Percentiles rank a stretch among this genome's conserved stretches.
These are phyloP conservation scores for Hemisphaericaspora nanyangensis DNA, from an alignment of 805 yeast genomes.

Conservation along the genomic window DNA sequence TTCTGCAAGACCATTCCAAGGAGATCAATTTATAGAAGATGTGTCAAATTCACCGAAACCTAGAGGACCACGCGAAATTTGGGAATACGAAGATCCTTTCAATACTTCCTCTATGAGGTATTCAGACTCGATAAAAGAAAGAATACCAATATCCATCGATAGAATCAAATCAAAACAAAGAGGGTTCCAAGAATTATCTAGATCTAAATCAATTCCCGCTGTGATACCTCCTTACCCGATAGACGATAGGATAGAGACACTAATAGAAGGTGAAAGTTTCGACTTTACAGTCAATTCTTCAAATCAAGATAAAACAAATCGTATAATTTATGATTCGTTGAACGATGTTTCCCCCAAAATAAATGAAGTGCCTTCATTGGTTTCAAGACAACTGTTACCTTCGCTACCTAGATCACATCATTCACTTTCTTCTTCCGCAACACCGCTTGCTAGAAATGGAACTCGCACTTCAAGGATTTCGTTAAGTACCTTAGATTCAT, in stretches of 20 bases:
- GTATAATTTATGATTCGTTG: conserved; percentile 2
- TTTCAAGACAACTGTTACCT: conserved; percentile 3
- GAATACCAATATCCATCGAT: conserved; percentile 8
- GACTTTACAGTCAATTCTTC: conserved; percentile 3
- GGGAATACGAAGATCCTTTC: conserved; percentile 23
- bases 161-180: conserved; percentile 4
- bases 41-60: conserved; percentile 32
- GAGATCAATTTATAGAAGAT: conserved; percentile 5
- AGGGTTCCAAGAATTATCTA: conserved; percentile 8
- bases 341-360: conserved; percentile 2
- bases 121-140: conserved; percentile 6
- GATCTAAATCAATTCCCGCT: conserved; percentile 4
- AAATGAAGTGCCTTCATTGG: conserved; percentile 3
- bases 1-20: background rate
- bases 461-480: background rate
- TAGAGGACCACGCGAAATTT: conserved; percentile 38
- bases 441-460: background rate
- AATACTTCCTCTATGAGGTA: background rate
- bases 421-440: background rate
- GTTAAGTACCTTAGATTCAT: background rate
- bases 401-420: background rate
- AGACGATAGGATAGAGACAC: conserved; percentile 4
- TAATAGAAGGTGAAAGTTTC: conserved; percentile 1
- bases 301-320: conserved; percentile 4
- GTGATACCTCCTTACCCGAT: conserved; percentile 4